Base-by-base conservation (phyloP, 495 filamentous ascomycete species). In the Apiosordaria backusii region DNA sequence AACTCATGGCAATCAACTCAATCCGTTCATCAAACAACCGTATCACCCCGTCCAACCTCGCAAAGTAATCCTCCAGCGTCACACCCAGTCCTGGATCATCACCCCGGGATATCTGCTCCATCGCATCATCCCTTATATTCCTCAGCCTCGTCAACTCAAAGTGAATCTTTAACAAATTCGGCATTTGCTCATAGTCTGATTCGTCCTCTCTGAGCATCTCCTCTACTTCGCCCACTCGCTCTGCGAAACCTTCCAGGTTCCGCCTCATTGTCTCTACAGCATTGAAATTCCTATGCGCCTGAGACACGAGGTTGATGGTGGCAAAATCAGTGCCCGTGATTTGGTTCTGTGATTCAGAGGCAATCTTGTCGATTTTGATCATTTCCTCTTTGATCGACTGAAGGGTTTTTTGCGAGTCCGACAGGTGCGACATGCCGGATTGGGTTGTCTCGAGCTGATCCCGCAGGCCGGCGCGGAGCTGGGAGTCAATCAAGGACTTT, bases 291-390 rank as follows among this genome's bases (percentile, higher is more conserved):
- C 93, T 85, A 78, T 99, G 95, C 26, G 96, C 91, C 77, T 94
- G 90, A 23, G 93, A 92, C 52, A 98, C 88, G 68, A 91, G 81
- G 76, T 97, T 97, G 78, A 99, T 97, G 72, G 95, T 91, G 45
- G 96, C 91, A 75, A 99, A 99, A 80, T 98, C 95, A 65, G 89
- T 86, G 80, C 98, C 95, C 66, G 89, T 86, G 65, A 98, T 97
- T 86, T 97, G 97, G 71, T 90, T 88, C 80, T 98, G 94, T 60
- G 92, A 91, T 76, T 98, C 96, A 66, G 92, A 90, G 79, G 95
- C 98, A 60, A 99, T 85, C 82, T 93, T 94, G 78, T 98, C 96
- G 76, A 99, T 97, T 78, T 95, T 95, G 82, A 93, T 90, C 83
- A 99, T 93, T 81, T 98, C 95, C 72, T 98, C 96, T 77, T 94